Evolutionary conservation across 495 filamentous ascomycete species (phyloP), one percentile per base, ranked within the genome.

Genomic region (Cudoniella acicularis): DNA sequence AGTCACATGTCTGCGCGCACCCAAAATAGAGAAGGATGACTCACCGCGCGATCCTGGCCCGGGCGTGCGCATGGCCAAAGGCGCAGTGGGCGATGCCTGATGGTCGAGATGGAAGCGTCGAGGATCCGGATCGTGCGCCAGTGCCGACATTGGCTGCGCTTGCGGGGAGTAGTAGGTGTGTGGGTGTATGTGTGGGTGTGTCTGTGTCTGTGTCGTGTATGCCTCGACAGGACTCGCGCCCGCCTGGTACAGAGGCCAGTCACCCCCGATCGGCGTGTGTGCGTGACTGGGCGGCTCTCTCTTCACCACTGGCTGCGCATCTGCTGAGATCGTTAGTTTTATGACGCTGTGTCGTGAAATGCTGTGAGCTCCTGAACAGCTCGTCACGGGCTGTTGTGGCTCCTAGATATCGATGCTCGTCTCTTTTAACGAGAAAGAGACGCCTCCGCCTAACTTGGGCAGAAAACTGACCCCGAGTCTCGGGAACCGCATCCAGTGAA

Each of bases 81-180:
- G 48, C 27, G 17, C 30, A 51, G 43, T 51, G 22, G 48, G 23
- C 20, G 27, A 45, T 59, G 56, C 56, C 56, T 57, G 54, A 16
- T 45, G 27, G 20, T 8, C 3, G 3, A 8, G 47, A 21, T 25
- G 48, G 20, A 24, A 25, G 4, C 11, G 3, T 24, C 18, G 22
- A 13, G 41, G 54, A 20, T 36, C n/a, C 6, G 54, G 54, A 23
- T 41, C 10, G 21, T 56, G 20, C 6, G 49, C 24, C 6, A 47
- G 18, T 2, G 49, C 23, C 6, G 41, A 30, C 1, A 59, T 59
- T 26, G 49, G 56, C 40, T 27, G 48, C 56, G 11, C 46, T 25
- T 17, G 56, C 18, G 48, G 27, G 21, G 48, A 58, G 40, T 43
- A 22, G 13, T 36, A 36, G 30, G 30, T 36, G 30, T 36, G 13